phyloP scores from a whole-genome alignment of 2,329 filamentous ascomycete genomes.

The Tolypocladium nubicola region DNA sequence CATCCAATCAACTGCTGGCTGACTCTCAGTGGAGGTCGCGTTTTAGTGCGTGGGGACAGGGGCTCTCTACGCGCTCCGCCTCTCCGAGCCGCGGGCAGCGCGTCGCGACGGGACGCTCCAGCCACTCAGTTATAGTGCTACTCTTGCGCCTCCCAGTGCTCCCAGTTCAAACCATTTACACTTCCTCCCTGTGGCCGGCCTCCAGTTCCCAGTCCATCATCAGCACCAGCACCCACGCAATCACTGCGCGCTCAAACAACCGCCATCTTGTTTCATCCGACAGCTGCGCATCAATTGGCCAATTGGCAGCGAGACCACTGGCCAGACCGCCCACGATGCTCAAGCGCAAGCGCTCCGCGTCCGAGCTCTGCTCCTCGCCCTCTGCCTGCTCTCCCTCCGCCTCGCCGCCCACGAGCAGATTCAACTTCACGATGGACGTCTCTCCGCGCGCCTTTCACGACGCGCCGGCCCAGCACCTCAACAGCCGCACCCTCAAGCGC shows the following conservation, averaged over 20 bases:
- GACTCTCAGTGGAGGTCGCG: not conserved
- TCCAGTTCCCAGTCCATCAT: not conserved
- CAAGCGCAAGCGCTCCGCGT: constrained; percentile 55
- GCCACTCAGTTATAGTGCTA: not conserved
- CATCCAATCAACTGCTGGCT: not conserved
- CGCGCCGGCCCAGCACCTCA: constrained; percentile 29
- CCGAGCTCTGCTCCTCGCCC: constrained; percentile 40
- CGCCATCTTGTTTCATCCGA: not conserved
- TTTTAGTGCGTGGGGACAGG: not conserved
- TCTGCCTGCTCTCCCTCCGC: constrained; percentile 27
- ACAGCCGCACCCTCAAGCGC: constrained; percentile 51
- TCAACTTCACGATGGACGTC: constrained; percentile 21
- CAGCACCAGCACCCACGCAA: not conserved
- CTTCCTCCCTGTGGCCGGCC: not conserved
- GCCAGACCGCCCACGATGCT: constrained; percentile 31
- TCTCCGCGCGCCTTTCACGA: constrained; percentile 14
- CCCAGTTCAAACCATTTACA: not conserved
- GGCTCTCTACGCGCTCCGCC: not conserved
- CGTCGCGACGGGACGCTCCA: not conserved
- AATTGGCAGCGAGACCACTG: not conserved
- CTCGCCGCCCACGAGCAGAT: constrained; percentile 20
- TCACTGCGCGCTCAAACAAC: not conserved
- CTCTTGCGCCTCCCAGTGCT: not conserved
- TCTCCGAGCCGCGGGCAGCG: not conserved
- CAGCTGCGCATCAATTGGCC: not conserved